A percentile compares a stretch with the other conserved stretches of the same genome.
Evolutionary conservation across 495 filamentous ascomycete genomes (phyloP).

Genomic region (Alectoria sarmentosa): DNA sequence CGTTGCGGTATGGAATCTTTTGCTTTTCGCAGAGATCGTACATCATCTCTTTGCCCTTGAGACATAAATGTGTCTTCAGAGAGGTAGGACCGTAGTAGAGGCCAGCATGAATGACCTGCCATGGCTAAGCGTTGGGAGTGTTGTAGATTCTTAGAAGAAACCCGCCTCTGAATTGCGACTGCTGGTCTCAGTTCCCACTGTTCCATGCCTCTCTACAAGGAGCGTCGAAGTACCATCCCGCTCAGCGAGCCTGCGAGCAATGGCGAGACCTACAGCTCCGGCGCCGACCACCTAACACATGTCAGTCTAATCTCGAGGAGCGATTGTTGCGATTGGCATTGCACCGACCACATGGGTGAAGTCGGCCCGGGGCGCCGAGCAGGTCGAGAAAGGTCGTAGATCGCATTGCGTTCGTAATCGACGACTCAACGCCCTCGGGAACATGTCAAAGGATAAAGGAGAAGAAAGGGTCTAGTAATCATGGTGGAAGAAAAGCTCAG

Average conservation of each 20-base stretch:
- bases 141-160: neutral
- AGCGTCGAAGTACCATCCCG: constrained; percentile 60
- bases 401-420: constrained; percentile 14
- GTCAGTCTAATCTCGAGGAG: constrained; percentile 13
- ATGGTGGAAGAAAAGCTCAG: neutral
- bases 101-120: constrained; percentile 86
- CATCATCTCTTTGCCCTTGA: constrained; percentile 64
- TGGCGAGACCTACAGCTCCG: constrained; percentile 86
- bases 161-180: constrained; percentile 82
- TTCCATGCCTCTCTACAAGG: constrained; percentile 72
- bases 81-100: constrained; percentile 76
- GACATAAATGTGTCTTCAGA: constrained; percentile 80
- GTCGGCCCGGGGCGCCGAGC: constrained; percentile 45
- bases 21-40: constrained; percentile 68
- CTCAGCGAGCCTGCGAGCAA: constrained; percentile 67
- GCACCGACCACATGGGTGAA: constrained; percentile 71
- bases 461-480: neutral
- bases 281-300: constrained; percentile 67
- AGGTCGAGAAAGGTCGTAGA: constrained; percentile 37
- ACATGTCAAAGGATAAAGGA: constrained; percentile 15
- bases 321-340: neutral
- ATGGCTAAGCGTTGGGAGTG: neutral
- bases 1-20: constrained; percentile 61
- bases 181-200: constrained; percentile 83
- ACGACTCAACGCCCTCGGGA: constrained; percentile 9